phyloP scores from a whole-genome alignment of 2,329 filamentous ascomycete genomes.

The Fusarium sp. region DNA sequence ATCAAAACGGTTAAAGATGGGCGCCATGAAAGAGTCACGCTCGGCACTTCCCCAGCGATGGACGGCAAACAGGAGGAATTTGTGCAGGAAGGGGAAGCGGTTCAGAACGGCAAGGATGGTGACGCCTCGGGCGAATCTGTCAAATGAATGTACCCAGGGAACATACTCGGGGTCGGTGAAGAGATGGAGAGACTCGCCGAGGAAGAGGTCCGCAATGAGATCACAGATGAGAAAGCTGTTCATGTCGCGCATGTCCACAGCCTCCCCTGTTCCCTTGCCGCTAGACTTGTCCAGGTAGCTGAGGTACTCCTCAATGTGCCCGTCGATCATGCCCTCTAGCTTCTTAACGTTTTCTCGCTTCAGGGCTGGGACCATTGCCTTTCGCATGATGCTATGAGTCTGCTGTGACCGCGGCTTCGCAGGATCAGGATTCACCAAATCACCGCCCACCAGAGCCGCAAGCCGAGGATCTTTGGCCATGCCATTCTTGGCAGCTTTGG shows the following conservation, averaged over 20 bases:
- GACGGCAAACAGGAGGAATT: background rate
- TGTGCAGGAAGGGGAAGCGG: conserved; percentile 2
- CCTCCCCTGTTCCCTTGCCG: background rate
- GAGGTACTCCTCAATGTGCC: conserved; percentile 1
- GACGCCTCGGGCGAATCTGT: background rate
- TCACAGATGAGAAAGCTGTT: conserved; percentile 9
- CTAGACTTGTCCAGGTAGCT: background rate
- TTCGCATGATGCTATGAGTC: conserved; percentile 5
- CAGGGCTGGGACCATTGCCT: conserved; percentile 1
- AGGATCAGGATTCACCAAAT: conserved; percentile 2
- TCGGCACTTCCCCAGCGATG: conserved; percentile 11
- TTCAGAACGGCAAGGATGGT: conserved; percentile 1
- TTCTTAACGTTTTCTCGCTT: conserved; percentile 11
- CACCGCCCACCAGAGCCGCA: conserved; percentile 1
- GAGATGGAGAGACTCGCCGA: background rate
- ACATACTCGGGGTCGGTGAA: background rate
- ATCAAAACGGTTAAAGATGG: background rate
- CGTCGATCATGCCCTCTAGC: conserved; percentile 3
- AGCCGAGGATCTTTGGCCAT: conserved; percentile 13
- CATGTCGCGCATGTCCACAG: conserved; percentile 4
- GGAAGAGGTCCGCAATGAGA: background rate
- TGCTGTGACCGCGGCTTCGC: conserved; percentile 9
- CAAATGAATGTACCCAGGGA: background rate
- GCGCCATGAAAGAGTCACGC: conserved; percentile 1
- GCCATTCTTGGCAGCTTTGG: background rate